These are phyloP conservation scores for Colletotrichum phormii DNA, from an alignment of 2,329 filamentous ascomycete genomes.

Conservation along the genomic window DNA sequence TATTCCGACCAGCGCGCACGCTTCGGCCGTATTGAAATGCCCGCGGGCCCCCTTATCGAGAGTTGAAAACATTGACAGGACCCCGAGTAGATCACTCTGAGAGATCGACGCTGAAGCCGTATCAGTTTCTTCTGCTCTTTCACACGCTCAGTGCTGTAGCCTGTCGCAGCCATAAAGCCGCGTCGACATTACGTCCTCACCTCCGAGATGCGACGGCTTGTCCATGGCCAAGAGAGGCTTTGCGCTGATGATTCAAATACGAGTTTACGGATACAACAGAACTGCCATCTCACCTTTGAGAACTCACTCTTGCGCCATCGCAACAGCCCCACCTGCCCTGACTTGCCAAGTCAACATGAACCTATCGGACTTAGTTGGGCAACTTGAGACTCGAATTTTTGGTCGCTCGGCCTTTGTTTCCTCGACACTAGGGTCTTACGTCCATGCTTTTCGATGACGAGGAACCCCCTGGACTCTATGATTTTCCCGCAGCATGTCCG, in stretches of 20 bases:
- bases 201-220: neutral
- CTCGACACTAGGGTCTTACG: neutral
- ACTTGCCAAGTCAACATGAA: neutral
- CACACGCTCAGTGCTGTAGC: neutral
- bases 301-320: neutral
- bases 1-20: slow-evolving; percentile 6
- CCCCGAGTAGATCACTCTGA: neutral
- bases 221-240: neutral
- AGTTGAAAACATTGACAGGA: neutral
- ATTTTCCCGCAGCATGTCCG: neutral
- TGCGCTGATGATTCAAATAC: neutral
- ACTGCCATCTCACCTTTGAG: slow-evolving; percentile 1
- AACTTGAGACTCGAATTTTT: neutral
- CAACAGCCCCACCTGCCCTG: slow-evolving; percentile 7
- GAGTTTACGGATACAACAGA: neutral
- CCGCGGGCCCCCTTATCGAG: neutral
- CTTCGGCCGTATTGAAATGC: neutral
- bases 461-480: neutral
- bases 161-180: neutral
- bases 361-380: neutral
- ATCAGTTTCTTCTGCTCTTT: neutral
- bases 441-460: neutral
- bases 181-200: neutral
- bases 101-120: neutral
- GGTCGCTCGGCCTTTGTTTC: slow-evolving; percentile 15